Conservation (phyloP, 176 grass and related monocot genomes). For the Aegilops tauschii region DNA sequence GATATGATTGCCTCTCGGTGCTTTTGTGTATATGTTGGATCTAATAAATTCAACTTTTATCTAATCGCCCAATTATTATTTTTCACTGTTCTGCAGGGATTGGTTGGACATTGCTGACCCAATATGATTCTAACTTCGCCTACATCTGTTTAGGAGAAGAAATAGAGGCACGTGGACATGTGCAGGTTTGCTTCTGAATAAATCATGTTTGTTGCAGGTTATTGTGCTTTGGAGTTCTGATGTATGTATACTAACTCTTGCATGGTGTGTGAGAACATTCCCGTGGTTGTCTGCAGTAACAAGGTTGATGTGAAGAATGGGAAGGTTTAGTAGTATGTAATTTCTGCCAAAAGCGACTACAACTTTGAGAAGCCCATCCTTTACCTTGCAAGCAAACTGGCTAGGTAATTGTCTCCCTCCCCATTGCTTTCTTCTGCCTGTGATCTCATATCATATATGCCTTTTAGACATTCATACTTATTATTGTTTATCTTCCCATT, state of each 20-base stretch:
- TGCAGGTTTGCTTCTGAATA: slow-evolving; percentile 46
- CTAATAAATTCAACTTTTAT: too few species aligned
- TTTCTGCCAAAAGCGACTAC: slow-evolving; percentile 88
- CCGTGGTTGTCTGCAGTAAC: slow-evolving; percentile 67
- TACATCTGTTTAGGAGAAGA: too few species aligned
- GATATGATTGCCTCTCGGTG: too few species aligned
- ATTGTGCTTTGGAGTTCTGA: background rate
- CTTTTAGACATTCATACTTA: background rate
- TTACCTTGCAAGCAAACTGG: slow-evolving; percentile 67
- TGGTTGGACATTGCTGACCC: too few species aligned
- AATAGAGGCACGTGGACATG: slow-evolving; percentile 56
- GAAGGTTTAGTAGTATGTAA: slow-evolving; percentile 54
- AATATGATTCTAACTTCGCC: too few species aligned
- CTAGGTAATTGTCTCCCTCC: slow-evolving; percentile 38
- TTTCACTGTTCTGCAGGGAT: too few species aligned
- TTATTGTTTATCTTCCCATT: background rate
- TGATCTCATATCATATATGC: background rate
- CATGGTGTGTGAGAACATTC: slow-evolving; percentile 83
- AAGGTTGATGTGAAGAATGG: slow-evolving; percentile 71
- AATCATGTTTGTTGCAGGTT: background rate
- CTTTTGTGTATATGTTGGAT: too few species aligned
- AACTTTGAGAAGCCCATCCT: slow-evolving; percentile 89
- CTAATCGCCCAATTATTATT: too few species aligned
- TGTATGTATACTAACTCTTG: background rate
- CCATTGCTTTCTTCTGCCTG: background rate